These are phyloP conservation scores for Dothideomycetes sp. DNA, from an alignment of 2,329 filamentous ascomycete genomes.

Conservation along the genomic window DNA sequence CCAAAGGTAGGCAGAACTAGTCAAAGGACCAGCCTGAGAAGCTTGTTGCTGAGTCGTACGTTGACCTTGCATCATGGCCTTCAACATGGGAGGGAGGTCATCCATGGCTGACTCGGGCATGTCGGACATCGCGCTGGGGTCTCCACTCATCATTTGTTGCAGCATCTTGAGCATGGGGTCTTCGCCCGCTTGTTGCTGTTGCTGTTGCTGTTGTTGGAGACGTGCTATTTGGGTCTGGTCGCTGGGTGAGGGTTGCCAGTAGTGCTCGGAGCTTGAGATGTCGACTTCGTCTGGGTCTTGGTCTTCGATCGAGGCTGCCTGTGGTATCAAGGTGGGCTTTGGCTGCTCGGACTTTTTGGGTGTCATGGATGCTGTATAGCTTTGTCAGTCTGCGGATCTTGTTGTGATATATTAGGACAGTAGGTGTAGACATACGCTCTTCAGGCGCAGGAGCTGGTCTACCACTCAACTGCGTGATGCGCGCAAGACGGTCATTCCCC, in stretches of 20 bases:
- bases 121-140: slow-evolving; percentile 25
- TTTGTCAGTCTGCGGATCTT: not conserved
- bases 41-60: slow-evolving; percentile 29
- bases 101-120: slow-evolving; percentile 32
- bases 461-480: slow-evolving; percentile 63
- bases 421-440: slow-evolving; percentile 12
- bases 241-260: slow-evolving; percentile 16
- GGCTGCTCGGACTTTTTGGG: slow-evolving; percentile 14
- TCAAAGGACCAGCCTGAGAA: slow-evolving; percentile 21
- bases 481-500: slow-evolving; percentile 60
- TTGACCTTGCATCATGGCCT: slow-evolving; percentile 36
- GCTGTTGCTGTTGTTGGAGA: slow-evolving; percentile 3
- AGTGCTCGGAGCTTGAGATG: slow-evolving; percentile 60
- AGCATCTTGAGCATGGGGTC: slow-evolving; percentile 68
- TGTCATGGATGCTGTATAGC: slow-evolving; percentile 17
- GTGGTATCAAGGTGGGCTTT: slow-evolving; percentile 15
- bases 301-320: slow-evolving; percentile 28
- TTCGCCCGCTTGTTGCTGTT: slow-evolving; percentile 29
- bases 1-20: slow-evolving; percentile 51
- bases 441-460: slow-evolving; percentile 31
- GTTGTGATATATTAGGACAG: no score
- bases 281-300: slow-evolving; percentile 68
- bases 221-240: slow-evolving; percentile 4
- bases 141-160: slow-evolving; percentile 54
- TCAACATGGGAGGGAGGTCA: slow-evolving; percentile 36